Evolutionary conservation across 371 early-diverging fungal species (phyloP).

Genomic region (Apophysomyces ossiformis): DNA sequence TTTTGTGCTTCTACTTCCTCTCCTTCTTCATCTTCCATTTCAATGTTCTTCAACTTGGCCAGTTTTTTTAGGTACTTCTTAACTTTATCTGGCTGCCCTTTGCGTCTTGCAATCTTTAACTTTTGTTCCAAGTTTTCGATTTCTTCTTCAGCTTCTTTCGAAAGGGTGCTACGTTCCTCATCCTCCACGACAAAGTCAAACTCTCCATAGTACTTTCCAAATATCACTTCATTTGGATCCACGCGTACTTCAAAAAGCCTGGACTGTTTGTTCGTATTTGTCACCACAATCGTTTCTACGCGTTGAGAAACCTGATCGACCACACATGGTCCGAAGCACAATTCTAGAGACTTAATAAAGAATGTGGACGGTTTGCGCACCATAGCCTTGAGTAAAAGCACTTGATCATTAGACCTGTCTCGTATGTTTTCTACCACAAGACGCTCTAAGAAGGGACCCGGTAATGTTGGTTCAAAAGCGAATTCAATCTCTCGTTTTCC

Average conservation of each 20-base stretch:
- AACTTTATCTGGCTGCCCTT: slow-evolving; percentile 89
- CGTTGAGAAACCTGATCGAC: slow-evolving; percentile 54
- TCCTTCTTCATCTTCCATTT: slow-evolving; percentile 22
- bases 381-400: slow-evolving; percentile 85
- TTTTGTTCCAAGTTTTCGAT: slow-evolving; percentile 96
- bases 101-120: slow-evolving; percentile 94
- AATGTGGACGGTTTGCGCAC: slow-evolving; percentile 92
- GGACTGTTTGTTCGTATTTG: slow-evolving; percentile 81
- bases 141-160: slow-evolving; percentile 89
- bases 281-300: slow-evolving; percentile 64
- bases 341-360: slow-evolving; percentile 70
- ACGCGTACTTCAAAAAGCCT: slow-evolving; percentile 85
- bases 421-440: slow-evolving; percentile 89
- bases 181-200: slow-evolving; percentile 75
- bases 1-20: slow-evolving; percentile 5
- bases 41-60: slow-evolving; percentile 56
- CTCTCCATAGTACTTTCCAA: slow-evolving; percentile 62
- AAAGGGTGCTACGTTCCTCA: slow-evolving; percentile 64
- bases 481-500: slow-evolving; percentile 94
- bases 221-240: slow-evolving; percentile 74
- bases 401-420: slow-evolving; percentile 84
- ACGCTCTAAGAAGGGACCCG: slow-evolving; percentile 89
- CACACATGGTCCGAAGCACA: slow-evolving; percentile 81
- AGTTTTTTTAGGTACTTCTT: slow-evolving; percentile 85
- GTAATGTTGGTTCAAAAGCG: slow-evolving; percentile 88